phyloP scores from a whole-genome alignment of 371 early-diverging fungal genomes.

The Nosema muscidifuracis region DNA sequence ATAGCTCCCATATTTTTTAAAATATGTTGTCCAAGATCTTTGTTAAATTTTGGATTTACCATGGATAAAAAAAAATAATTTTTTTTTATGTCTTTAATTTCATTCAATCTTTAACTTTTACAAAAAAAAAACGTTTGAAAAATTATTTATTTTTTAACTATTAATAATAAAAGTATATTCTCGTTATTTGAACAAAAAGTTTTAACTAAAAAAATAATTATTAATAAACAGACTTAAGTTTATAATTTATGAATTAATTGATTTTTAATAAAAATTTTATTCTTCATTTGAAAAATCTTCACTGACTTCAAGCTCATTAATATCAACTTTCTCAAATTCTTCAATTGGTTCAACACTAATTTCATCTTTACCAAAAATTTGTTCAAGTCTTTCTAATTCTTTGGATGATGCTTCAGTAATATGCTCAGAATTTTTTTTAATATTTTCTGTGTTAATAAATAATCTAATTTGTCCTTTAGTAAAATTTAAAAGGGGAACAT shows the following conservation, averaged over 20 bases:
- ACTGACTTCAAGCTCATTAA: background rate
- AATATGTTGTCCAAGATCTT: conserved; percentile 95
- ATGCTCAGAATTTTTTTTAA: background rate
- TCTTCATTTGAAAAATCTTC: background rate
- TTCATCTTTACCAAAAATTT: background rate
- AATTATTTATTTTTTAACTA: too few species aligned
- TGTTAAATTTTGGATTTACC: conserved; percentile 79
- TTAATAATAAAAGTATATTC: too few species aligned
- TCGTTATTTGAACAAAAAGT: too few species aligned
- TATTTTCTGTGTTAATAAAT: conserved; percentile 3
- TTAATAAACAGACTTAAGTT: too few species aligned
- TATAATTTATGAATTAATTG: too few species aligned
- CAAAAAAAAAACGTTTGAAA: too few species aligned
- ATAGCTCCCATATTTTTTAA: conserved; percentile 94
- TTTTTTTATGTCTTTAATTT: too few species aligned
- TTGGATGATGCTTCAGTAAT: background rate
- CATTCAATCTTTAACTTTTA: too few species aligned
- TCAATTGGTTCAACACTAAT: background rate
- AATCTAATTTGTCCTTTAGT: conserved; percentile 14
- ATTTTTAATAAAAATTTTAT: background rate
- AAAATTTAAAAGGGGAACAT: conserved; percentile 14
- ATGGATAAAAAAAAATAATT: conserved; percentile 20
- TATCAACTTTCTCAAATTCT: background rate
- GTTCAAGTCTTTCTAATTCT: conserved; percentile 34
- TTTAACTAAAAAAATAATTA: too few species aligned